These are phyloP conservation scores for Monosporascus sp. DNA, from an alignment of 2,329 filamentous ascomycete species.

Conservation along the genomic window DNA sequence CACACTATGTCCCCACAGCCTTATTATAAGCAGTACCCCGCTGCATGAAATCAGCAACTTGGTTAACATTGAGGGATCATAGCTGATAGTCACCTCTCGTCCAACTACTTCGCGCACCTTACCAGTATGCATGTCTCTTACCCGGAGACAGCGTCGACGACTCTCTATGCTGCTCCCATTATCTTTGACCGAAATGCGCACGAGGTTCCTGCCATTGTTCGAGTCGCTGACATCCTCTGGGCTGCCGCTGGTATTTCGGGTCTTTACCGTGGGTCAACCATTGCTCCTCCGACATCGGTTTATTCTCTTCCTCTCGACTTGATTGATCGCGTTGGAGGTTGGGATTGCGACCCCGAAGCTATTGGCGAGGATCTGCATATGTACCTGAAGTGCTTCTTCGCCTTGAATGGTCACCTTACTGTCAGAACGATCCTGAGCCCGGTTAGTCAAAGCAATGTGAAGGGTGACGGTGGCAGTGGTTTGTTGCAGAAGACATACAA, in stretches of 20 bases:
- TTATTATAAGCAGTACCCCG: too few relatives aligned
- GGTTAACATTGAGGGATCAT: conserved; percentile 8
- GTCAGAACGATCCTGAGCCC: conserved; percentile 61
- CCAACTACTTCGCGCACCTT: conserved; percentile 62
- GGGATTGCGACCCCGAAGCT: conserved; percentile 66
- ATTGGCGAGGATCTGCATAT: conserved; percentile 75
- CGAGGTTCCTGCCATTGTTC: conserved; percentile 61
- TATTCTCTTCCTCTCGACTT: conserved; percentile 66
- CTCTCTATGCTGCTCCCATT: conserved; percentile 65
- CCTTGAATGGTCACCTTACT: conserved; percentile 64
- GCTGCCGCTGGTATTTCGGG: conserved; percentile 66
- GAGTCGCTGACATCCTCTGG: conserved; percentile 70
- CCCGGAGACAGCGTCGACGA: conserved; percentile 56
- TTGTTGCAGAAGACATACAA: conserved; percentile 45
- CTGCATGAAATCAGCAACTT: too few relatives aligned
- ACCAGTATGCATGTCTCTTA: conserved; percentile 57
- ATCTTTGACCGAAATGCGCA: conserved; percentile 72
- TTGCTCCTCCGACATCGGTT: conserved; percentile 68
- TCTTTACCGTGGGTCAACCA: conserved; percentile 57
- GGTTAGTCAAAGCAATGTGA: conserved; percentile 69
- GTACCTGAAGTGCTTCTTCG: conserved; percentile 75
- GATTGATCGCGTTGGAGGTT: conserved; percentile 65
- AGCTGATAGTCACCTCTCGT: conserved; percentile 68
- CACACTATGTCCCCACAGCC: background rate
- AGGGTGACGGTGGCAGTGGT: conserved; percentile 52